These are phyloP conservation scores for Jackrogersella minutella DNA, from an alignment of 495 filamentous ascomycete species.

Conservation along the genomic window DNA sequence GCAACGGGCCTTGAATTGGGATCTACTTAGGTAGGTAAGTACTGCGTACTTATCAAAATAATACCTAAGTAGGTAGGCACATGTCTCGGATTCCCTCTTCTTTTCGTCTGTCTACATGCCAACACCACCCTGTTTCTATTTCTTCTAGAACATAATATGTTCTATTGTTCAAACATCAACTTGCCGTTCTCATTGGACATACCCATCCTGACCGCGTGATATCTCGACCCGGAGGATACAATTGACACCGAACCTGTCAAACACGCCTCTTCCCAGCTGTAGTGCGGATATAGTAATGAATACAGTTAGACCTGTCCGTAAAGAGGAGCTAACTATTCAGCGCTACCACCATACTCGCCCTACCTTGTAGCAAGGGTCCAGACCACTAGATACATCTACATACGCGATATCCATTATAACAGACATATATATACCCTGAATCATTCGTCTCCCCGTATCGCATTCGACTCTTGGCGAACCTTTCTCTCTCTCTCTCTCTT, in stretches of 20 bases:
- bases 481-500: neutral
- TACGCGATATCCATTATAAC: neutral
- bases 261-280: neutral
- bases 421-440: neutral
- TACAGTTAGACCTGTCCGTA: slow-evolving; percentile 11
- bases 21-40: too few relatives aligned
- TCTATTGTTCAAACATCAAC: neutral
- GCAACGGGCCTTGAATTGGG: too few relatives aligned
- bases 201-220: slow-evolving; percentile 6
- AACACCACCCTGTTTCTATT: too few relatives aligned
- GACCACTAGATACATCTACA: neutral
- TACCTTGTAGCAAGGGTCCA: slow-evolving; percentile 14
- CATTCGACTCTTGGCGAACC: neutral
- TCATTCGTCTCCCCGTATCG: neutral
- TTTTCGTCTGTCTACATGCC: too few relatives aligned
- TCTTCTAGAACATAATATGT: too few relatives aligned
- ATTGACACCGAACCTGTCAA: neutral
- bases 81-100: too few relatives aligned
- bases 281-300: slow-evolving; percentile 4
- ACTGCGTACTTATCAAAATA: too few relatives aligned
- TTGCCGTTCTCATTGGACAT: neutral
- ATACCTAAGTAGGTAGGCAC: too few relatives aligned
- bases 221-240: neutral
- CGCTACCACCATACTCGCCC: neutral
- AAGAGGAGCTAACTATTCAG: slow-evolving; percentile 1